Evolutionary conservation across 805 yeast genomes (phyloP).

Genomic region (Metschnikowia borealis): DNA sequence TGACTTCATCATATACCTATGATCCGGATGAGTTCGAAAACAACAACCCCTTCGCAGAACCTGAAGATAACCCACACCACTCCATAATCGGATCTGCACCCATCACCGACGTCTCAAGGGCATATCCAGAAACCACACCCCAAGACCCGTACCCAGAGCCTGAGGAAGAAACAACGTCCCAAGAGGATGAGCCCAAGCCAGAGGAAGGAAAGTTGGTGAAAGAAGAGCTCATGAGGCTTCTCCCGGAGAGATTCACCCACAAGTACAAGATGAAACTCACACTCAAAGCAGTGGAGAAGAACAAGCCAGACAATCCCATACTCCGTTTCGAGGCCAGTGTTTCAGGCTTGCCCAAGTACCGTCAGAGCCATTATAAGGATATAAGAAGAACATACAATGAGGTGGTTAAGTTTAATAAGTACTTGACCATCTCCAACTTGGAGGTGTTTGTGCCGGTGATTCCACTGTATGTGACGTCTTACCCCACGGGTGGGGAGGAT

Average conservation of each 20-base stretch:
- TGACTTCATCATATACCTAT: conserved; percentile 44
- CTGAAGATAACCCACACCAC: conserved; percentile 8
- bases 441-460: conserved; percentile 92
- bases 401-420: conserved; percentile 69
- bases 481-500: conserved; percentile 81
- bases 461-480: conserved; percentile 71
- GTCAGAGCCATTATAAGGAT: conserved; percentile 66
- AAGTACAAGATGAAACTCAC: conserved; percentile 46
- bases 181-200: conserved; percentile 1
- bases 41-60: conserved; percentile 42
- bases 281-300: conserved; percentile 68
- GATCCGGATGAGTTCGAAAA: conserved; percentile 45
- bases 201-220: conserved; percentile 25
- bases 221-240: conserved; percentile 39
- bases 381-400: conserved; percentile 80
- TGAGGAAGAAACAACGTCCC: background rate
- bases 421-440: conserved; percentile 73
- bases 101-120: background rate
- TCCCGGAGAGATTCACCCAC: conserved; percentile 49
- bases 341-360: conserved; percentile 64
- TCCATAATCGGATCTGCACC: background rate
- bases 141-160: background rate
- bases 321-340: conserved; percentile 57
- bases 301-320: conserved; percentile 73
- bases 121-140: background rate